Evolutionary conservation across 2,329 filamentous ascomycete genomes (phyloP).

Genomic region (Teratosphaeriaceae sp.): DNA sequence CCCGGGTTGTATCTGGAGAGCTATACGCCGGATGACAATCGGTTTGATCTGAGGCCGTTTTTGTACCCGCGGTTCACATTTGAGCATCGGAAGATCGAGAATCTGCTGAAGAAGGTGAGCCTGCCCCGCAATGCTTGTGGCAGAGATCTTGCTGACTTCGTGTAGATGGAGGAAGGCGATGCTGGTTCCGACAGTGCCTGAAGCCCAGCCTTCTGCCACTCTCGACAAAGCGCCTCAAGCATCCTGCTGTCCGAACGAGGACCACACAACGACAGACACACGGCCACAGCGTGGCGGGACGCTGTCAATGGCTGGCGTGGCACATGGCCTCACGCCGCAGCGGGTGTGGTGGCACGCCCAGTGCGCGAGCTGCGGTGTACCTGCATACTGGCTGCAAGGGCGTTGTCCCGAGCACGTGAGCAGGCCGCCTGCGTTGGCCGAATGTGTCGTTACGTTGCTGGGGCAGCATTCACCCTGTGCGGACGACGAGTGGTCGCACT

Average conservation of each 20-base stretch:
- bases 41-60: conserved; percentile 53
- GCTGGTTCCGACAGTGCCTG: conserved; percentile 7
- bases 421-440: not conserved
- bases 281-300: no score
- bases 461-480: no score
- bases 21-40: conserved; percentile 46
- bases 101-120: conserved; percentile 36
- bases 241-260: no score
- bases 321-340: not conserved
- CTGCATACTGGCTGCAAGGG: conserved; percentile 1
- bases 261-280: no score
- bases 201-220: no score
- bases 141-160: not conserved
- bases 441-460: no score
- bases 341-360: conserved; percentile 3
- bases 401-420: conserved; percentile 1
- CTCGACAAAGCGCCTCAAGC: no score
- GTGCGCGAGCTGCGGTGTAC: conserved; percentile 7
- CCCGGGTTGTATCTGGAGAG: conserved; percentile 48
- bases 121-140: not conserved
- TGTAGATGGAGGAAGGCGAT: conserved; percentile 32
- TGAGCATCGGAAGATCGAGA: conserved; percentile 45
- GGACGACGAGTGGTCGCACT: no score
- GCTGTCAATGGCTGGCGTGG: not conserved
- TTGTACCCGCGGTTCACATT: conserved; percentile 45